Evolutionary conservation across 257 asterid species (phyloP), one percentile per base, ranked within the genome.

Genomic region (Plantago major): DNA sequence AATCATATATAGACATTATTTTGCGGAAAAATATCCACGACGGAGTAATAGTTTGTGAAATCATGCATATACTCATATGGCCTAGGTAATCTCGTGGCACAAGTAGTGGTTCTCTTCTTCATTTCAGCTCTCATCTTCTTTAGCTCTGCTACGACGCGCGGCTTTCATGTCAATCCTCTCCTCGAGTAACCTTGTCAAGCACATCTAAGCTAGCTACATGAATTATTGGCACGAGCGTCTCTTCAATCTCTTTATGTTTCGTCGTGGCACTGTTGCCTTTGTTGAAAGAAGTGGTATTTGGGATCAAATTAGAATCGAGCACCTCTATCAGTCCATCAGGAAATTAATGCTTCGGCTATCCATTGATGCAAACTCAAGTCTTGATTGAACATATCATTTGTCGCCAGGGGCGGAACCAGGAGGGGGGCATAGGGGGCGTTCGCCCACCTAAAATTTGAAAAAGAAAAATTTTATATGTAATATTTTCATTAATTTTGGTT

Each of bases 291-390:
- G 11, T 37, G 33, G 42, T 18, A 8, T 70, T 67, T 55, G 42
- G 3, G 9, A 45, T 46, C 60, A 77, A 72, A 57, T 42, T 45
- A 8, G 74, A 16, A n/a, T 77, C 82, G 47, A 69, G 57, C 40
- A 77, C 73, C 33, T 69, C 71, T 30, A 46, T 58, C 28, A 74
- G 40, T 19, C 70, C 64, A 50, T 63, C 71, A 19, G 80, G 80
- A 65, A n/a, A n/a, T n/a, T n/a, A 65, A 68, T 12, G 62, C 63
- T 50, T 38, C 15, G 1, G 8, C 44, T n/a, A 76, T 70, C 82
- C 80, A 79, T 71, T 79, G 67, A 40, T 58, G 78, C 71, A 79
- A 62, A 48, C 74, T 67, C n/a, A 72, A 30, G 37, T n/a, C n/a
- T n/a, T n/a, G n/a, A n/a, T n/a, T n/a, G n/a, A n/a, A n/a, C n/a